Evolutionary conservation across 139 green algal genomes (phyloP).

Genomic region (Picochlorum sp.): DNA sequence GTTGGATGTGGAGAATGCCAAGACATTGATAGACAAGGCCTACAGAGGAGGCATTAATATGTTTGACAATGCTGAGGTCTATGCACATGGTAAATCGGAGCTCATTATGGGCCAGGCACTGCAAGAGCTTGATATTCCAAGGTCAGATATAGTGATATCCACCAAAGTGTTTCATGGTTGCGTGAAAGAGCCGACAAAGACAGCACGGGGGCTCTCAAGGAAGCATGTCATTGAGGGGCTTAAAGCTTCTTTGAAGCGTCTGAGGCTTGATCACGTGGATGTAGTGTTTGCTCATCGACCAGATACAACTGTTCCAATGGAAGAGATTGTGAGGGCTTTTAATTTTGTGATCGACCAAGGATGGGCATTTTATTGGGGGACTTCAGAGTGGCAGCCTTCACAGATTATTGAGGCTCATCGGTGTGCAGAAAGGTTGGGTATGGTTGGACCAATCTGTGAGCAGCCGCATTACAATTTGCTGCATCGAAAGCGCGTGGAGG

Average conservation of each 20-base stretch:
- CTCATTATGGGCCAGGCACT: slow-evolving; percentile 68
- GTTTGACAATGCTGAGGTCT: slow-evolving; percentile 84
- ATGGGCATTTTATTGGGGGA: slow-evolving; percentile 50
- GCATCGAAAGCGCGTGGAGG: slow-evolving; percentile 46
- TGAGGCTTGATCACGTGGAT: slow-evolving; percentile 80
- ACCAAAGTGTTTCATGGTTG: slow-evolving; percentile 79
- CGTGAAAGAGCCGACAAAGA: slow-evolving; percentile 35
- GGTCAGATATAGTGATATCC: slow-evolving; percentile 57
- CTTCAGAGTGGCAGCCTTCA: slow-evolving; percentile 62
- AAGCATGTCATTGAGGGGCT: slow-evolving; percentile 85
- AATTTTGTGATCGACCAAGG: slow-evolving; percentile 57
- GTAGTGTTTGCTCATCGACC: slow-evolving; percentile 74
- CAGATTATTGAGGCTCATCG: slow-evolving; percentile 43
- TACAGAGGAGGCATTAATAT: slow-evolving; percentile 59
- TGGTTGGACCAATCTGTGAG: slow-evolving; percentile 60
- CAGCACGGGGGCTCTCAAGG: slow-evolving; percentile 60
- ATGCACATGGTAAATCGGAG: slow-evolving; percentile 63
- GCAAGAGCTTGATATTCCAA: slow-evolving; percentile 53
- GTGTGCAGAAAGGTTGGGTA: slow-evolving; percentile 51
- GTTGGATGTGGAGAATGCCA: slow-evolving; percentile 41
- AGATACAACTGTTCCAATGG: slow-evolving; percentile 65
- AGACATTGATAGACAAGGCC: slow-evolving; percentile 45
- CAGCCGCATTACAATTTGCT: slow-evolving; percentile 88
- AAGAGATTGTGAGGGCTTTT: slow-evolving; percentile 82
- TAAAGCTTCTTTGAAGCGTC: slow-evolving; percentile 54